Base-by-base conservation (phyloP, 495 filamentous ascomycete genomes). In the Podospora australis region DNA sequence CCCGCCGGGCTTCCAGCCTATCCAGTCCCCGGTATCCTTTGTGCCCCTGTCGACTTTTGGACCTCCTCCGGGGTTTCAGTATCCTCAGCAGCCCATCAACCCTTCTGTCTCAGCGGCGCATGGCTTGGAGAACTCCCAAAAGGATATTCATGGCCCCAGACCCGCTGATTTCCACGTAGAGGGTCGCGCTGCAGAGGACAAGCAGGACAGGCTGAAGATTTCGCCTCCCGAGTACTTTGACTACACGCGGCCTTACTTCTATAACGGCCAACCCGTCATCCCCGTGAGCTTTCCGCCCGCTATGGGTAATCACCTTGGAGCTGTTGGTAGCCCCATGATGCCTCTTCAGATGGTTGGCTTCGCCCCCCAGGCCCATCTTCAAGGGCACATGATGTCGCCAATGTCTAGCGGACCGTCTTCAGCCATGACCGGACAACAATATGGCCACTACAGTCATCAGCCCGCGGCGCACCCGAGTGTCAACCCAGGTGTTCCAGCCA, bases 221-320 rank as follows among this genome's bases (percentile, higher is more conserved):
- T 60, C 69, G 1, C 63, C 65, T n/a, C 69, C 68, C 6, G 68
- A 69, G 46, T 59, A 70, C 42, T 69, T 71, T 22, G 73, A 77
- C 30, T 57, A 57, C 9, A 68, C 60, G 34, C 66, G 67, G 48
- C 72, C 73, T 0, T 73, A 71, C 48, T 65, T 67, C 38, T 62
- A 63, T 59, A 77, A 77, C 46, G 72, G 72, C 35, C 70, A 77
- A 23, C 46, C 71, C 32, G 57, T 77, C n/a, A 72, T 69, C 30
- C 74, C 74, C 1, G 35, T 69, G n/a, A 30, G 52, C 5, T 58
- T 60, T 29, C 49, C 56, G 8, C 35, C 46, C 2, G 10, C 45
- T 5, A 30, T 62, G 44, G 51, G 48, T 6, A 55, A 44, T 14
- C n/a, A 14, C 3, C 11, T 14, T 11, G 23, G 14, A 4, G 22